A percentile compares a stretch with the other conserved stretches of the same genome.
These are phyloP conservation scores for Aspergillus sp. DNA, from an alignment of 2,329 filamentous ascomycete species.

Conservation along the genomic window DNA sequence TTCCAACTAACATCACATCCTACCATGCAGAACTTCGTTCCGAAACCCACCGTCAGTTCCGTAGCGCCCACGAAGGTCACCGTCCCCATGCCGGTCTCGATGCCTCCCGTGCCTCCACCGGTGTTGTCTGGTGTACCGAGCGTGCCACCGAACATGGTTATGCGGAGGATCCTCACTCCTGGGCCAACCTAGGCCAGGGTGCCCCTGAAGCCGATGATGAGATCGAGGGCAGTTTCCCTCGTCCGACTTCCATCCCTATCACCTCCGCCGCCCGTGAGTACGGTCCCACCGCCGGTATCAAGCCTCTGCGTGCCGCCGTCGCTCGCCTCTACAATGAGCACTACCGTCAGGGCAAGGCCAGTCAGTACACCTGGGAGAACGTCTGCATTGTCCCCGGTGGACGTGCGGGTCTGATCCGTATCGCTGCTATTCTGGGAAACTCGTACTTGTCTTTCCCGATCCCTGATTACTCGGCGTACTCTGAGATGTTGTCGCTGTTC, in stretches of 20 bases:
- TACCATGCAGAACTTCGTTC: slow-evolving; percentile 68
- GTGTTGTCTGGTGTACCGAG: slow-evolving; percentile 76
- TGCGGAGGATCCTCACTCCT: slow-evolving; percentile 74
- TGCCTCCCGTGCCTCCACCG: slow-evolving; percentile 81
- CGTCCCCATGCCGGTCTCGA: slow-evolving; percentile 89
- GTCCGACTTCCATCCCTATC: slow-evolving; percentile 77
- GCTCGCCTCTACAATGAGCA: slow-evolving; percentile 91
- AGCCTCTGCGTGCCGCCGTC: slow-evolving; percentile 82
- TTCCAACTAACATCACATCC: slow-evolving; percentile 4
- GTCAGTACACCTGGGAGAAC: slow-evolving; percentile 95
- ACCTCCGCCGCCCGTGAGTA: slow-evolving; percentile 81
- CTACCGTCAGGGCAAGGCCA: slow-evolving; percentile 82
- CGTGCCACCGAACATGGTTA: slow-evolving; percentile 87
- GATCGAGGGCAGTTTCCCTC: slow-evolving; percentile 83
- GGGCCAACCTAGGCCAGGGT: slow-evolving; percentile 94
- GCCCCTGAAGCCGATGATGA: slow-evolving; percentile 93
- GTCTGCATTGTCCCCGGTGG: slow-evolving; percentile 95
- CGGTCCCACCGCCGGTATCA: slow-evolving; percentile 91
- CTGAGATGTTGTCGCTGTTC: slow-evolving; percentile 94
- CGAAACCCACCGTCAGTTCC: slow-evolving; percentile 85
- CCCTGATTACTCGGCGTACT: slow-evolving; percentile 94
- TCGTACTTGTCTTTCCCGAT: slow-evolving; percentile 93
- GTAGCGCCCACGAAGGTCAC: slow-evolving; percentile 86
- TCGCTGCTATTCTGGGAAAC: slow-evolving; percentile 90
- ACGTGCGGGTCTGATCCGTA: slow-evolving; percentile 87